Evolutionary conservation across 108 stramenopile genomes (phyloP), one percentile per base, ranked within the genome.

Genomic region (Hondaea fermentalgiana): DNA sequence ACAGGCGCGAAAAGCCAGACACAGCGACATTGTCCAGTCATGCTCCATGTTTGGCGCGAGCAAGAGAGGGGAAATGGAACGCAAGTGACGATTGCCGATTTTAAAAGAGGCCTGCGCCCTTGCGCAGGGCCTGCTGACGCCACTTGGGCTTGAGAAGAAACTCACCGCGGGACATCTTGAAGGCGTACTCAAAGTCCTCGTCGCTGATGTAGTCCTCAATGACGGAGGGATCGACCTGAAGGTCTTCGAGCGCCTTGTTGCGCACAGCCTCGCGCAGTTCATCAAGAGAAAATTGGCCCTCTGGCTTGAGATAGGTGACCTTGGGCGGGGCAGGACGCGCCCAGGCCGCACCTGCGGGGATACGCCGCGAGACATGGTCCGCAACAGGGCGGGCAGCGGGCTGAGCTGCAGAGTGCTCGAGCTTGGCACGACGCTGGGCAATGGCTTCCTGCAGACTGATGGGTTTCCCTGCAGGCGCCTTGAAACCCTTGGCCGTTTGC

Each of bases 91-190:
- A 35, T 35, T 35, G 35, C 35, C 35, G 35, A 35, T 12, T 23
- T 83, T 83, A 83, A 23, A 83, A 83, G 76, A 83, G 76, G 25
- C 76, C 49, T 0, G 28, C 76, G 51, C 76, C 76, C 51, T 83
- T 83, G 49, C 51, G 45, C 19, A 83, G 51, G 23, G 76, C 76
- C 28, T 83, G 76, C 76, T 83, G 76, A 23, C 76, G 76, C 76
- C 76, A 83, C 76, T 53, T 83, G 19, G 76, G 76, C 51, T 83
- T 83, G 49, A 83, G 76, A 47, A 83, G 51, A 58, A 87, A 87
- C 5, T 87, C 58, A 12, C 43, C 57, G 35, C 87, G 87, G 29
- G 19, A 23, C 87, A 87, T 87, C 23, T 58, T 58, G 87, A 87
- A 87, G 21, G 57, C 87, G 17, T 25, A 8, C 21, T 57, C 58